Percentiles rank a stretch among this genome's conserved stretches.
phyloP scores from a whole-genome alignment of 2,329 filamentous ascomycete genomes.

The Fusarium zealandicum region DNA sequence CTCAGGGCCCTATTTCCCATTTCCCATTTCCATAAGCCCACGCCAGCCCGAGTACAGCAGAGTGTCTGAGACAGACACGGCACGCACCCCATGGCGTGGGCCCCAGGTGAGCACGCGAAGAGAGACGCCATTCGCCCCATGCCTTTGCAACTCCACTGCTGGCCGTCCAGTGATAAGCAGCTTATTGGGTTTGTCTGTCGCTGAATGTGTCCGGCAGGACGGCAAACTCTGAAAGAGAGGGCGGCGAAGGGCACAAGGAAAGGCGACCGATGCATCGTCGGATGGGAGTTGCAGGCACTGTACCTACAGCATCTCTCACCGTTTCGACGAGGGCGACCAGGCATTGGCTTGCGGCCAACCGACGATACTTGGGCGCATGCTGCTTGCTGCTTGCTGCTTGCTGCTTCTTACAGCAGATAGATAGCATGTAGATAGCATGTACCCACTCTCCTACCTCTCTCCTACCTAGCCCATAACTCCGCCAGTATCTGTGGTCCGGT shows the following conservation, averaged over 20 bases:
- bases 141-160: conserved; percentile 15
- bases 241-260: too few relatives aligned
- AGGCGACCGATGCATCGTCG: conserved; percentile 1
- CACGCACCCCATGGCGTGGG: too few relatives aligned
- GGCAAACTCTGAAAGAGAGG: conserved; percentile 11
- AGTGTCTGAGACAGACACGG: background rate
- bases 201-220: background rate
- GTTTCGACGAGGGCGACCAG: too few relatives aligned
- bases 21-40: conserved; percentile 15
- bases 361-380: too few relatives aligned
- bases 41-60: conserved; percentile 11
- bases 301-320: too few relatives aligned
- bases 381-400: too few relatives aligned
- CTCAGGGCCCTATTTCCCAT: background rate
- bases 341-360: conserved; percentile 8
- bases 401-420: too few relatives aligned
- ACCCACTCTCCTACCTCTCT: too few relatives aligned
- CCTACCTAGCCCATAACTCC: conserved; percentile 18
- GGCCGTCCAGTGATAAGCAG: conserved; percentile 24
- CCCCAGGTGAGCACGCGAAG: too few relatives aligned
- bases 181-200: background rate
- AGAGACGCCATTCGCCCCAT: too few relatives aligned
- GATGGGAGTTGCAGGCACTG: background rate
- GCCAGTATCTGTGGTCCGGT: conserved; percentile 8
- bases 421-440: background rate